Conservation (phyloP, 257 asterid genomes). For the Jacaranda copaia region DNA sequence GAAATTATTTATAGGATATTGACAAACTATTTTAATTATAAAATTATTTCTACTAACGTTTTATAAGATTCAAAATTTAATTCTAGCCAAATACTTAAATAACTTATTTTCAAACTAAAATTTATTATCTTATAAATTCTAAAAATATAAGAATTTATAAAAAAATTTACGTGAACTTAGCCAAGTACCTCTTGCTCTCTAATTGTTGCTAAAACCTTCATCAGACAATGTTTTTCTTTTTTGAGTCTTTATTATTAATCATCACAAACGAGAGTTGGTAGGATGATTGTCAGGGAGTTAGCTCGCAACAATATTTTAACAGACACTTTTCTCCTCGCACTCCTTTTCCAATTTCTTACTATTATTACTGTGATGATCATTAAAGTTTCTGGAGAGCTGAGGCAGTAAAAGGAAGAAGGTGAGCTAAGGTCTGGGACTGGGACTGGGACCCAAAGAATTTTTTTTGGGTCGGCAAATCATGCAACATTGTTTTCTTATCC, state of each 20-base stretch:
- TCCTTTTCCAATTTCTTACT: background rate
- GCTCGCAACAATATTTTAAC: conserved; percentile 2
- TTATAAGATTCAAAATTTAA: no score
- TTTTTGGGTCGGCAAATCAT: conserved; percentile 1
- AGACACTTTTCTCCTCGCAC: background rate
- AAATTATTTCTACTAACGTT: no score
- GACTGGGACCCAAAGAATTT: conserved; percentile 4
- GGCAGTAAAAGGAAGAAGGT: background rate
- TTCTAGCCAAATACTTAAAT: no score
- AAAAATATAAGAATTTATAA: no score
- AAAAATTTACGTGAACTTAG: no score
- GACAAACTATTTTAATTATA: no score
- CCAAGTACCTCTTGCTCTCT: no score
- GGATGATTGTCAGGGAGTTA: conserved; percentile 33
- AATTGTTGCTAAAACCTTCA: background rate
- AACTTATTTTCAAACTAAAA: no score
- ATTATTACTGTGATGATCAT: background rate
- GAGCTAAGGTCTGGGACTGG: conserved; percentile 12
- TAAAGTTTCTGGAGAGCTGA: background rate
- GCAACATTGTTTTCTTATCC: background rate
- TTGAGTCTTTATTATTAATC: background rate
- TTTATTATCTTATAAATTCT: no score
- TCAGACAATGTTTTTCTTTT: background rate
- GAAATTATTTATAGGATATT: no score
- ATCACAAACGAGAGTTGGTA: background rate